Evolutionary conservation across 1,139 yeast species (phyloP), one percentile per base, ranked within the genome.

Genomic region (Diutina ranongensis): DNA sequence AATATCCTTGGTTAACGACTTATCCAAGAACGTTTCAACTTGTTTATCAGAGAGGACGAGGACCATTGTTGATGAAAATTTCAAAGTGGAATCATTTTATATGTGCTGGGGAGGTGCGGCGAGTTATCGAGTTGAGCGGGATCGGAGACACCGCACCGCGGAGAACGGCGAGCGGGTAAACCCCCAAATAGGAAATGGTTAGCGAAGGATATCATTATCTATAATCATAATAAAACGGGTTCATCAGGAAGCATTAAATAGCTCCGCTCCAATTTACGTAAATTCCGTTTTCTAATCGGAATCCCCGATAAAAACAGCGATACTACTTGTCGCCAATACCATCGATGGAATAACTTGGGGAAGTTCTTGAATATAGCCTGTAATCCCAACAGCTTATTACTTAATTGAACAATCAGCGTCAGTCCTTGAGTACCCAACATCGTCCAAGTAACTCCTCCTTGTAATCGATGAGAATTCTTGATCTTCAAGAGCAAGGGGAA

Each of bases 401-500:
- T 57, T 51, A 71, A 53, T 42, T 52, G 54, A 28, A 68, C 46
- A 49, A 66, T 64, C 45, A 58, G 61, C 4, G 61, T 55, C 1
- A 49, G 49, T 7, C 51, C 49, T 38, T 47, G 55, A 40, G 54
- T 38, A 8, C 53, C 51, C 27, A 61, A 32, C 44, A 61, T 56
- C 16, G 62, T 63, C 49, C 85, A 67, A 7, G 62, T 64, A 5
- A 92, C 68, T 0, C 97, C 97, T 1, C 96, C 95, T n/a, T 97
- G 98, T 18, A 94, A 65, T 51, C 99, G 68, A 48, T 75, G 78
- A 10, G 88, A 80, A 57, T 89, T 94, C 59, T 92, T 94, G 45
- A 87, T 48, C 54, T 94, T 78, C 42, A 92, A 64, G 46, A 94
- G 64, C 1, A 89, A 60, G 1, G 88, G 89, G 63, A 92, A 92